phyloP scores from a whole-genome alignment of 768 basidiomycete species.

The Termitomyces sp. region DNA sequence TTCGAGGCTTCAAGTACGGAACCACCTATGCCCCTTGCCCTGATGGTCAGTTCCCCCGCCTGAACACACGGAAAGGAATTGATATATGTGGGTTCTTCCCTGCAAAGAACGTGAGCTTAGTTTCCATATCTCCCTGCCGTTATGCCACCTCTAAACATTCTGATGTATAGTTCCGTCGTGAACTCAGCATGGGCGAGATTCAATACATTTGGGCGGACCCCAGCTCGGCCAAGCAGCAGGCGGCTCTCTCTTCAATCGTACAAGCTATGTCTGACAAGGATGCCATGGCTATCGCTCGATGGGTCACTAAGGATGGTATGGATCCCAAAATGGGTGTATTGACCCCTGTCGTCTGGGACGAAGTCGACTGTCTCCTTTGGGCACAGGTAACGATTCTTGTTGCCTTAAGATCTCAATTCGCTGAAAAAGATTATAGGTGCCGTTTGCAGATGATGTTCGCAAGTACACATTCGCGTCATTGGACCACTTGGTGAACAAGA shows the following conservation, averaged over 20 bases:
- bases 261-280: slow-evolving; percentile 72
- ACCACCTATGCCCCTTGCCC: slow-evolving; percentile 84
- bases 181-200: slow-evolving; percentile 80
- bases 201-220: slow-evolving; percentile 83
- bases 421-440: slow-evolving; percentile 55
- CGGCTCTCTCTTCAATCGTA: slow-evolving; percentile 83
- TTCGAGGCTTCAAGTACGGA: slow-evolving; percentile 87
- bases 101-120: slow-evolving; percentile 51
- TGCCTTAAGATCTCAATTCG: neutral
- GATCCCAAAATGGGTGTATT: slow-evolving; percentile 89
- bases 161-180: slow-evolving; percentile 67
- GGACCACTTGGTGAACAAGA: slow-evolving; percentile 65
- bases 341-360: slow-evolving; percentile 55
- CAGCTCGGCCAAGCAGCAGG: slow-evolving; percentile 61
- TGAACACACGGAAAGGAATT: slow-evolving; percentile 79
- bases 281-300: slow-evolving; percentile 77
- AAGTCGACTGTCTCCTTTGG: slow-evolving; percentile 82
- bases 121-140: neutral
- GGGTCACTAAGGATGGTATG: slow-evolving; percentile 67
- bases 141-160: neutral
- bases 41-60: slow-evolving; percentile 74
- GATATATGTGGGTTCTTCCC: slow-evolving; percentile 86
- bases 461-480: slow-evolving; percentile 86
- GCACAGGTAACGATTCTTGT: slow-evolving; percentile 50
- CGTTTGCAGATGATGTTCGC: slow-evolving; percentile 92